These are phyloP conservation scores for Neltuma alba DNA, from an alignment of 306 rosid genomes.

Conservation along the genomic window DNA sequence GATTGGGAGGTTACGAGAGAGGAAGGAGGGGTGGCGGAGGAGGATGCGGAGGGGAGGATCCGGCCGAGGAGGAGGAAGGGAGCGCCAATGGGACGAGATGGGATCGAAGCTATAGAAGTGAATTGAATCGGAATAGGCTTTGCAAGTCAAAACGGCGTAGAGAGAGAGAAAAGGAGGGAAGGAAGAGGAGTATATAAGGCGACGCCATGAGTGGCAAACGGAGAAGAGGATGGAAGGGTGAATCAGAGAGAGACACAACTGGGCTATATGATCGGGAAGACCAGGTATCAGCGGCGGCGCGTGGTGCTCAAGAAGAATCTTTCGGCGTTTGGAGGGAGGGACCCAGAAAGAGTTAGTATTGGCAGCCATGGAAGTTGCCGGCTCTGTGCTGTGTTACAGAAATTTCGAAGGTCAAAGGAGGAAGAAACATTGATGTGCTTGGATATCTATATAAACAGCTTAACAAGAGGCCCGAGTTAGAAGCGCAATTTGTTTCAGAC, in stretches of 20 bases:
- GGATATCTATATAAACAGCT: too few relatives aligned
- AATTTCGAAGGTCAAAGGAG: background rate
- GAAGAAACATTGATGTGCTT: background rate
- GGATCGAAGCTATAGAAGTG: conserved; percentile 65
- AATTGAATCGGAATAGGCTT: conserved; percentile 28
- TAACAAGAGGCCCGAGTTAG: background rate
- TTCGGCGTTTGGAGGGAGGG: background rate
- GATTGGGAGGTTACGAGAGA: conserved; percentile 68
- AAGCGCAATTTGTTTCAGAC: background rate
- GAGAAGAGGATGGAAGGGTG: conserved; percentile 57
- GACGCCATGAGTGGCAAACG: conserved; percentile 75
- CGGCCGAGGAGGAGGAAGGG: conserved; percentile 49
- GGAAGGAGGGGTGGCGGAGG: conserved; percentile 77
- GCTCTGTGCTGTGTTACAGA: background rate
- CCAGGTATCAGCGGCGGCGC: conserved; percentile 55
- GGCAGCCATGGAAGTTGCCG: conserved; percentile 32
- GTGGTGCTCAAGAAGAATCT: background rate
- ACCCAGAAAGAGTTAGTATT: background rate
- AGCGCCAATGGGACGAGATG: conserved; percentile 49
- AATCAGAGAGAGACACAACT: conserved; percentile 54
- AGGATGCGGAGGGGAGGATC: conserved; percentile 69
- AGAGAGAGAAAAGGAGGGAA: conserved; percentile 74
- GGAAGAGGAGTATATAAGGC: conserved; percentile 63
- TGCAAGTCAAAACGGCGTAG: conserved; percentile 53
- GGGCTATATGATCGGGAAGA: conserved; percentile 81